Evolutionary conservation across 1,284 basidiomycete species (phyloP), one percentile per base, ranked within the genome.

Genomic region (Boletus albobrunnescens): DNA sequence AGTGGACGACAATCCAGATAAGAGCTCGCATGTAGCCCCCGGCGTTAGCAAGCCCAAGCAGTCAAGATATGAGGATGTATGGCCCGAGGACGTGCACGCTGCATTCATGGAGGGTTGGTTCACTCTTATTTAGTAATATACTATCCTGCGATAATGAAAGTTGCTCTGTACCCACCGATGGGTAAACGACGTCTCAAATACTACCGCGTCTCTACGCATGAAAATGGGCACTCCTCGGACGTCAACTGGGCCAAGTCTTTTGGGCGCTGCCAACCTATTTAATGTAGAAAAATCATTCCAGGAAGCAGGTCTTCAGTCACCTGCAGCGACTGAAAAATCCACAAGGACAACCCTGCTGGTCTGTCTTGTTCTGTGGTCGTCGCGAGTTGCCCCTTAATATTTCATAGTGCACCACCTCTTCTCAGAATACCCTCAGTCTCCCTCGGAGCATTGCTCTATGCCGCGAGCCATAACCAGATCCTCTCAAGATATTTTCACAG

Each of bases 61-160:
- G 16, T 67, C 65, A 20, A 58, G 67, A 38, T 64, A 64, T 28
- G 65, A 64, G 28, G 62, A 64, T 27, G 65, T 68, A 23, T 64
- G 62, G 62, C 58, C 65, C 1, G 65, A 63, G 19, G 64, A 64
- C 32, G 67, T 64, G 46, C 67, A 64, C 61, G 61, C 62, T 42
- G 62, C 67, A 11, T 64, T 64, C 31, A 68, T 68, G 62, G 67
- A 64, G 67, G 62, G 62, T 67, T 13, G 3, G 61, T 50, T 36
- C 31, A 13, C 12, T 6, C 3, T 14, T 36, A 17, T 36, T 39
- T 17, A 7, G 14, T 27, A 19, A 11, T 42, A 12, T 30, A 30
- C 11, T 16, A 27, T 31, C 44, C 46, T 53, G 28, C 44, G 41
- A 62, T 45, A 17, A 48, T 35, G 30, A 32, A 5, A 40, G 45